Evolutionary conservation across 495 filamentous ascomycete genomes (phyloP).

Genomic region (Xylaria palmicola): DNA sequence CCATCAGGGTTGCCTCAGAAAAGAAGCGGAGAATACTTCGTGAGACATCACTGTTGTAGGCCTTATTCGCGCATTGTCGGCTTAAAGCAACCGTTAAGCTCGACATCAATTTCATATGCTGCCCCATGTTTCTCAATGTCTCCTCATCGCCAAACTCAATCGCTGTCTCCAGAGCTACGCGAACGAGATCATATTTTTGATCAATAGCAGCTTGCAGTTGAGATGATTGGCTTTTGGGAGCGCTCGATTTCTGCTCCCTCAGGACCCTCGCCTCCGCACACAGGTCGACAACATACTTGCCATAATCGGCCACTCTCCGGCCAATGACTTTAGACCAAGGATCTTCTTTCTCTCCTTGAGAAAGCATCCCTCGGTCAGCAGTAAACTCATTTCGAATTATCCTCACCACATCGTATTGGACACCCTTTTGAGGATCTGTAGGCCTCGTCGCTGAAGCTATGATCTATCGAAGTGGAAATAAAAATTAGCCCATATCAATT

Average conservation of each 20-base stretch:
- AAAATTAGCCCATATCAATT: conserved; percentile 41
- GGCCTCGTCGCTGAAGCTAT: conserved; percentile 14
- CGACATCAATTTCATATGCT: conserved; percentile 42
- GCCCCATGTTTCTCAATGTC: conserved; percentile 58
- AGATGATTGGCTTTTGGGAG: conserved; percentile 8
- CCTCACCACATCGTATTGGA: conserved; percentile 62
- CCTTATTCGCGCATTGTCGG: conserved; percentile 63
- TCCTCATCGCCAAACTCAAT: conserved; percentile 61
- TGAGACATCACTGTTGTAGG: conserved; percentile 62
- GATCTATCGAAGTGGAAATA: conserved; percentile 51
- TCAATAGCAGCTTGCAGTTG: conserved; percentile 47
- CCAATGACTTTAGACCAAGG: conserved; percentile 62
- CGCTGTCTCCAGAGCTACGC: conserved; percentile 58
- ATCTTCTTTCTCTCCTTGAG: conserved; percentile 28
- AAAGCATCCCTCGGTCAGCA: conserved; percentile 23
- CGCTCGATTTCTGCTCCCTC: conserved; percentile 38
- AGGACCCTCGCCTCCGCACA: conserved; percentile 58
- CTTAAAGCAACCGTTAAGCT: conserved; percentile 62
- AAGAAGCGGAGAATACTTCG: conserved; percentile 67
- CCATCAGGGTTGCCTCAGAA: conserved; percentile 50
- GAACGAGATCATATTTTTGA: conserved; percentile 58
- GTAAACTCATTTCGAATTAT: conserved; percentile 65
- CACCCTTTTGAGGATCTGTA: conserved; percentile 50
- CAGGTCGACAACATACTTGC: conserved; percentile 44
- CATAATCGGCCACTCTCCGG: conserved; percentile 56